Conservation (phyloP, 495 filamentous ascomycete species). For the Penicillium coffeae region DNA sequence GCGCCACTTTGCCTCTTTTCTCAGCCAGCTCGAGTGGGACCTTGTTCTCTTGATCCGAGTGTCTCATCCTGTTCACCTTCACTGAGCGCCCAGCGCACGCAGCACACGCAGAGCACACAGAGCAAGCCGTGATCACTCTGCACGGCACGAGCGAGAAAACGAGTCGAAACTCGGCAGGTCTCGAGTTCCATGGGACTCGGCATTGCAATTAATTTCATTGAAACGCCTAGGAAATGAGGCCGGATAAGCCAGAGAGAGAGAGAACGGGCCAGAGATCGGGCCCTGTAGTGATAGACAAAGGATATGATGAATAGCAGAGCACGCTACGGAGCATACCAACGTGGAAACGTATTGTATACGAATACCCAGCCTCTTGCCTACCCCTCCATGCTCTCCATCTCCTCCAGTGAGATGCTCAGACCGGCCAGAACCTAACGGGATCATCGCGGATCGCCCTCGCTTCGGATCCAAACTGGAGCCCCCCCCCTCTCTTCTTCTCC, state of each 20-base stretch:
- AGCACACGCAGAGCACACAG: too few species aligned
- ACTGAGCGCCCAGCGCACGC: too few species aligned
- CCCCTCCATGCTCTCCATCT: too few species aligned
- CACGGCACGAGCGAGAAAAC: neutral
- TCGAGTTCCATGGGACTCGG: neutral
- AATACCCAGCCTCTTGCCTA: neutral
- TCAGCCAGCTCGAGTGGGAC: constrained; percentile 10
- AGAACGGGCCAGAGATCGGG: too few species aligned
- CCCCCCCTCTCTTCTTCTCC: constrained; percentile 2
- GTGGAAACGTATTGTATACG: neutral
- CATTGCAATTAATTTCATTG: neutral
- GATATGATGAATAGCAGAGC: neutral
- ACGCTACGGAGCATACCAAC: too few species aligned
- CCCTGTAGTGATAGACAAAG: neutral
- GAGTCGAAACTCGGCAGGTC: neutral
- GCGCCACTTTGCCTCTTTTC: constrained; percentile 20
- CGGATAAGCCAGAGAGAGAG: neutral
- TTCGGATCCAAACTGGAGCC: constrained; percentile 10
- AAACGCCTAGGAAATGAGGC: neutral
- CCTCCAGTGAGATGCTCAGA: neutral
- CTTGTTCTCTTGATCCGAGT: constrained; percentile 17
- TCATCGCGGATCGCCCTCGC: constrained; percentile 19
- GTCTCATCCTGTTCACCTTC: too few species aligned
- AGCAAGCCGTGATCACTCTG: too few species aligned
- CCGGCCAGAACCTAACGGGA: constrained; percentile 1